Conservation (phyloP, 2,329 filamentous ascomycete genomes). For the Neoarthrinium moseri region DNA sequence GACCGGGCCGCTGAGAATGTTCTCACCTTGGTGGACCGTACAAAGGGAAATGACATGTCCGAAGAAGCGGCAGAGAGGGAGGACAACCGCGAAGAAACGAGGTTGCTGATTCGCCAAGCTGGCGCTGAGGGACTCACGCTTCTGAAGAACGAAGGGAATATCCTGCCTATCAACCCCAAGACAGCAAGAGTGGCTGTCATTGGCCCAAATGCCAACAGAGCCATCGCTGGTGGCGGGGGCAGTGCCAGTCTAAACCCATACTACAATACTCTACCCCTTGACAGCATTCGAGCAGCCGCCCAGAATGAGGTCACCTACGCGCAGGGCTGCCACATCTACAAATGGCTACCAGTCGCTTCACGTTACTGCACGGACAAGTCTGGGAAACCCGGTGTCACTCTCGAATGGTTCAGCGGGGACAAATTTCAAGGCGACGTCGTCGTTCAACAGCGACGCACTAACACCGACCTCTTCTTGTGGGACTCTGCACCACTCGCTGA, state of each 20-base stretch:
- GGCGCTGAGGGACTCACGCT: constrained; percentile 63
- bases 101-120: constrained; percentile 57
- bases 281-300: constrained; percentile 56
- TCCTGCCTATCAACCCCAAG: constrained; percentile 57
- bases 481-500: constrained; percentile 63
- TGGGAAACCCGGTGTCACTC: constrained; percentile 58
- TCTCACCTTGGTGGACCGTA: constrained; percentile 58
- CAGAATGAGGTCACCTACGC: constrained; percentile 58
- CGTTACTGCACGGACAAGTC: constrained; percentile 55
- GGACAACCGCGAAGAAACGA: constrained; percentile 56
- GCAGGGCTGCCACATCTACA: constrained; percentile 61
- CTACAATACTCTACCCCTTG: constrained; percentile 63
- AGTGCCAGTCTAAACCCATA: constrained; percentile 69
- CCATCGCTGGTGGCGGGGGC: constrained; percentile 67
- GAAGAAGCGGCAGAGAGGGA: constrained; percentile 56
- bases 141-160: constrained; percentile 58
- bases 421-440: constrained; percentile 58
- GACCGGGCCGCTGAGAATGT: constrained; percentile 60
- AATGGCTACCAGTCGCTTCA: constrained; percentile 64
- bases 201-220: constrained; percentile 65
- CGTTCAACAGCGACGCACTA: constrained; percentile 57
- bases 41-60: constrained; percentile 58
- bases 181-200: constrained; percentile 63
- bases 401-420: constrained; percentile 66
- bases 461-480: constrained; percentile 69